Evolutionary conservation across 176 grass and related monocot species (phyloP), one percentile per base, ranked within the genome.

Genomic region (Typha latifolia): DNA sequence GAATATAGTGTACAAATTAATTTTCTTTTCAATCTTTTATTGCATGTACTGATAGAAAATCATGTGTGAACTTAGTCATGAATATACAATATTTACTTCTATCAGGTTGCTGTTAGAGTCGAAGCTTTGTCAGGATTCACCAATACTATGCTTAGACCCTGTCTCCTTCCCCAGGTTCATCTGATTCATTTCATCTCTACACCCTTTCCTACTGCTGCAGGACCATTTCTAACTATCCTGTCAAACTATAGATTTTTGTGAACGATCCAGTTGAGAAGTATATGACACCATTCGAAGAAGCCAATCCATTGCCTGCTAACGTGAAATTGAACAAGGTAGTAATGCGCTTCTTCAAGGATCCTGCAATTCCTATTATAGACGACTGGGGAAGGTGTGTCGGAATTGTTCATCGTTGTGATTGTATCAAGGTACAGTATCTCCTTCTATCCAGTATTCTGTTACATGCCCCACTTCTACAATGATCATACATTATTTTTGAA

Each of bases 201-300:
- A 70, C 62, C 53, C 51, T 72, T 79, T 49, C 67, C 27, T 16
- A 34, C 24, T 47, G 20, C 27, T 70, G 48, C 49, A 49, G 32
- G 12, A 12, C 4, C 14, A 49, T 23, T 21, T 48, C 20, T 34
- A 15, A 57, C 19, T 22, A 7, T 51, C 9, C 4, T 62, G 4
- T 37, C 34, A 37, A 63, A 69, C 70, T 66, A 14, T 66, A 92
- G 88, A 75, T 97, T 86, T 63, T 84, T n/a, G 74, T 97, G 62
- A 78, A 89, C 82, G 80, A 97, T 80, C 85, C 85, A 64, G 81
- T 97, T 13, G 85, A 90, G 78, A 92, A 92, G 73, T 92, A 92
- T 69, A 92, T 97, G 93, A 71, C 83, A 70, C 62, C 83, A n/a
- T 92, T 97, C 84, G 69, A 73, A 69, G 89, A 97, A 75, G 74